A percentile compares a stretch with the other conserved stretches of the same genome.
Conservation (phyloP, 805 yeast species). For the Metschnikowia lachancei region DNA sequence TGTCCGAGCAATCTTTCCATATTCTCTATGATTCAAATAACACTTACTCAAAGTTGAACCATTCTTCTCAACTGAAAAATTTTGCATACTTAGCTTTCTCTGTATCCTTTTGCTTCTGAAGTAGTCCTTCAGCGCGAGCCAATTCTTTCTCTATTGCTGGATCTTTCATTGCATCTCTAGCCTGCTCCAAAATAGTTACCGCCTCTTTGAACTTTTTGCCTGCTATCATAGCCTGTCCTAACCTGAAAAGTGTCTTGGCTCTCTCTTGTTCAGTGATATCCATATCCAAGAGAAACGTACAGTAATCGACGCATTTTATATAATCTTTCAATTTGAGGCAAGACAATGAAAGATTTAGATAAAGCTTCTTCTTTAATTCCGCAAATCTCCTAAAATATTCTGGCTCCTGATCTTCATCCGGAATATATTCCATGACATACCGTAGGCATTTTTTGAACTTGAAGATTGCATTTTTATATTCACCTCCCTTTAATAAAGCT, state of each 20-base stretch:
- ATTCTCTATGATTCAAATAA: too few relatives aligned
- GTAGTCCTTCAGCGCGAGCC: slow-evolving; percentile 35
- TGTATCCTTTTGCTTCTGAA: slow-evolving; percentile 44
- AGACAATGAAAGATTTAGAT: slow-evolving; percentile 58
- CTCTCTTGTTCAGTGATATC: slow-evolving; percentile 38
- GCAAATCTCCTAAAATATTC: slow-evolving; percentile 49
- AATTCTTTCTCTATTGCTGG: slow-evolving; percentile 46
- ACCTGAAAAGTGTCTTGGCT: slow-evolving; percentile 60
- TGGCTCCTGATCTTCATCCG: slow-evolving; percentile 63
- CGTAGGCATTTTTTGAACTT: slow-evolving; percentile 67
- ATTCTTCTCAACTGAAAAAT: slow-evolving; percentile 47
- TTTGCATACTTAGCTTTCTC: slow-evolving; percentile 59
- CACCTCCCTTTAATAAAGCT: slow-evolving; percentile 52
- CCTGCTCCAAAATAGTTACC: slow-evolving; percentile 42
- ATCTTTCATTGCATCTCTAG: slow-evolving; percentile 46
- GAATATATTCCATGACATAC: slow-evolving; percentile 68
- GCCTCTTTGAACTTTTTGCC: slow-evolving; percentile 51
- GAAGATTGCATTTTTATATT: slow-evolving; percentile 49
- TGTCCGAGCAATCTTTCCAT: too few relatives aligned
- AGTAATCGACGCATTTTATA: slow-evolving; percentile 50
- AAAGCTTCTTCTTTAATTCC: slow-evolving; percentile 51
- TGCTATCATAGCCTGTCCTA: slow-evolving; percentile 45
- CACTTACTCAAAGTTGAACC: neutral
- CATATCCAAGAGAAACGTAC: slow-evolving; percentile 55
- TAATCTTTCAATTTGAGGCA: slow-evolving; percentile 49